A percentile compares a stretch with the other conserved stretches of the same genome.
Evolutionary conservation across 768 basidiomycete genomes (phyloP).

Genomic region (Tylopilus rubrobrunneus): DNA sequence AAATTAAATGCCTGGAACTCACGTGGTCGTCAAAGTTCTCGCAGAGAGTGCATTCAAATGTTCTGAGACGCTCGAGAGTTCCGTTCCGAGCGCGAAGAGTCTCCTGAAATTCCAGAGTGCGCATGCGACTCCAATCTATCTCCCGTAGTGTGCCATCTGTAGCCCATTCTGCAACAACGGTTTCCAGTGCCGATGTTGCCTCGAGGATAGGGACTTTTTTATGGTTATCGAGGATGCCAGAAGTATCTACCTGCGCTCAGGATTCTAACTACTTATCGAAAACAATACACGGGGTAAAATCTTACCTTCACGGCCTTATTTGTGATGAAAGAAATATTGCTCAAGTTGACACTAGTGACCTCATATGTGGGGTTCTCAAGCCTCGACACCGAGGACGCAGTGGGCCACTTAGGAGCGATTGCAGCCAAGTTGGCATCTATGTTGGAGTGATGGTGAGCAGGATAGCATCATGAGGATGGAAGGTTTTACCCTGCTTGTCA

Average conservation of each 20-base stretch:
- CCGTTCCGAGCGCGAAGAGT: slow-evolving; percentile 55
- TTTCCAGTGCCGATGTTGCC: slow-evolving; percentile 47
- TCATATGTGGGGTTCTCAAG: slow-evolving; percentile 63
- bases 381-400: slow-evolving; percentile 42
- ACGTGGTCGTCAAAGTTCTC: slow-evolving; percentile 73
- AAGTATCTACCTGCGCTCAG: slow-evolving; percentile 59
- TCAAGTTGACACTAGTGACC: slow-evolving; percentile 56
- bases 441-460: neutral
- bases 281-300: slow-evolving; percentile 29
- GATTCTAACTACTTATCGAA: neutral
- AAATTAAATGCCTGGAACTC: slow-evolving; percentile 29
- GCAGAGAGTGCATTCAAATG: slow-evolving; percentile 54
- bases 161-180: slow-evolving; percentile 56
- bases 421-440: slow-evolving; percentile 56
- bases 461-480: neutral
- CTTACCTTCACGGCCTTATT: slow-evolving; percentile 78
- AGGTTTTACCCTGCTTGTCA: slow-evolving; percentile 45
- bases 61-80: slow-evolving; percentile 41
- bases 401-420: slow-evolving; percentile 79
- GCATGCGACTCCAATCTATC: slow-evolving; percentile 79
- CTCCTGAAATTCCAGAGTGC: slow-evolving; percentile 91
- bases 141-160: slow-evolving; percentile 53
- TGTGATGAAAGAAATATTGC: slow-evolving; percentile 75
- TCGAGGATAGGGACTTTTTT: slow-evolving; percentile 60
- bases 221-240: slow-evolving; percentile 63